Evolutionary conservation across 352 stramenopile genomes (phyloP).

Genomic region (Globisporangium okanoganense): DNA sequence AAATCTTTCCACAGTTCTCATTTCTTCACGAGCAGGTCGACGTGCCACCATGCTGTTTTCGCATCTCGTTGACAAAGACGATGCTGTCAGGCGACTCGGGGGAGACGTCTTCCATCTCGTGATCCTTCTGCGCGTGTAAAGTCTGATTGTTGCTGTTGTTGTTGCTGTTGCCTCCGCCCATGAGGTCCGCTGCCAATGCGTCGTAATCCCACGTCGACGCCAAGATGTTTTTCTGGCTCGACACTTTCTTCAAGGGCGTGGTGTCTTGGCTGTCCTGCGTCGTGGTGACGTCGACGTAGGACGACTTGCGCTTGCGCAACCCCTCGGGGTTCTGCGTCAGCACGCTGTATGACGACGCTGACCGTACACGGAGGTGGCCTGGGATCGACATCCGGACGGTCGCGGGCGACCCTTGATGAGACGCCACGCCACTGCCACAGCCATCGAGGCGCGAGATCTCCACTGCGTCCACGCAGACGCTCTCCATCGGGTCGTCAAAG

Average conservation of each 20-base stretch:
- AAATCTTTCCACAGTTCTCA: not conserved
- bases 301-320: conserved; percentile 73
- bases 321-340: conserved; percentile 65
- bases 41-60: conserved; percentile 6
- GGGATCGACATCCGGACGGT: conserved; percentile 51
- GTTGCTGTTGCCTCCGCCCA: not conserved
- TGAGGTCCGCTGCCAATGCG: not conserved
- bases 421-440: not conserved
- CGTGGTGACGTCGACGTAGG: conserved; percentile 40
- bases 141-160: conserved; percentile 10
- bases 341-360: conserved; percentile 48
- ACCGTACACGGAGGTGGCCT: conserved; percentile 38
- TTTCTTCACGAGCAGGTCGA: conserved; percentile 7
- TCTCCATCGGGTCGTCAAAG: conserved; percentile 4
- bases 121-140: conserved; percentile 19
- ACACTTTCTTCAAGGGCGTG: conserved; percentile 59
- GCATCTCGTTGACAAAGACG: conserved; percentile 14
- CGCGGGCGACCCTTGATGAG: conserved; percentile 5
- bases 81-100: conserved; percentile 24
- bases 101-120: conserved; percentile 50
- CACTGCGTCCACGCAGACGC: conserved; percentile 58
- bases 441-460: conserved; percentile 44
- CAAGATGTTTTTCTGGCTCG: conserved; percentile 63
- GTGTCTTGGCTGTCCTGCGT: conserved; percentile 14
- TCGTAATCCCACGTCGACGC: conserved; percentile 18